A percentile compares a stretch with the other conserved stretches of the same genome.
These are phyloP conservation scores for Metschnikowia lunata DNA, from an alignment of 805 yeast species.

Conservation along the genomic window DNA sequence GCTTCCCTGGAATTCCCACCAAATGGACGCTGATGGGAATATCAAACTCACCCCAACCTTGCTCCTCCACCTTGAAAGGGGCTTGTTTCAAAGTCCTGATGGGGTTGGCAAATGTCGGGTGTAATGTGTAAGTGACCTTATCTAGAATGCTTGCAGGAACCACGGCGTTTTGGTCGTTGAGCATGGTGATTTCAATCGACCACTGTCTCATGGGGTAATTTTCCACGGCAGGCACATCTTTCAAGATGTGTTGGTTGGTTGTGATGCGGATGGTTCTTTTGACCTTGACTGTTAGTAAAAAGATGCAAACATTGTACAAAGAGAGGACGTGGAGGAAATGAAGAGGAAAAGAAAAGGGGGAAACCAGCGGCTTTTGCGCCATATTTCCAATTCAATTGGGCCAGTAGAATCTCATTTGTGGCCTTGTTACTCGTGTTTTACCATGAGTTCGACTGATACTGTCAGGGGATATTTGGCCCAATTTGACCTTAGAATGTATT, in stretches of 20 bases:
- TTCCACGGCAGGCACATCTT: constrained; percentile 78
- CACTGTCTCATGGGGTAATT: constrained; percentile 95
- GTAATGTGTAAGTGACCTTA: constrained; percentile 87
- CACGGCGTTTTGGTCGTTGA: constrained; percentile 77
- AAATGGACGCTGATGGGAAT: constrained; percentile 73
- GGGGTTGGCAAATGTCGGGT: constrained; percentile 93
- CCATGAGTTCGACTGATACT: neutral
- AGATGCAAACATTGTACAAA: neutral
- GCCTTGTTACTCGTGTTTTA: neutral
- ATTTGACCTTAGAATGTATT: too few relatives aligned
- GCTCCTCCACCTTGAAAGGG: constrained; percentile 84
- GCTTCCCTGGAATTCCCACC: constrained; percentile 60
- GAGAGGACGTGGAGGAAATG: neutral
- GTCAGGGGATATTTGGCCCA: too few relatives aligned
- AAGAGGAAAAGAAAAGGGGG: too few relatives aligned
- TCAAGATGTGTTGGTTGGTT: constrained; percentile 77
- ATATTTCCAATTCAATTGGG: neutral
- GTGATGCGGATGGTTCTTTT: constrained; percentile 85
- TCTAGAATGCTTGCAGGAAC: constrained; percentile 86
- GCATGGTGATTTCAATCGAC: constrained; percentile 71
- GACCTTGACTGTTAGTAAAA: constrained; percentile 36
- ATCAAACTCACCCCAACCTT: constrained; percentile 99
- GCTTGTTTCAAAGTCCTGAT: constrained; percentile 72
- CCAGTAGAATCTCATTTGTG: neutral
- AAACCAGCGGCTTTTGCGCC: too few relatives aligned